Conservation (phyloP, 805 yeast species). For the Komagataella phaffii region DNA sequence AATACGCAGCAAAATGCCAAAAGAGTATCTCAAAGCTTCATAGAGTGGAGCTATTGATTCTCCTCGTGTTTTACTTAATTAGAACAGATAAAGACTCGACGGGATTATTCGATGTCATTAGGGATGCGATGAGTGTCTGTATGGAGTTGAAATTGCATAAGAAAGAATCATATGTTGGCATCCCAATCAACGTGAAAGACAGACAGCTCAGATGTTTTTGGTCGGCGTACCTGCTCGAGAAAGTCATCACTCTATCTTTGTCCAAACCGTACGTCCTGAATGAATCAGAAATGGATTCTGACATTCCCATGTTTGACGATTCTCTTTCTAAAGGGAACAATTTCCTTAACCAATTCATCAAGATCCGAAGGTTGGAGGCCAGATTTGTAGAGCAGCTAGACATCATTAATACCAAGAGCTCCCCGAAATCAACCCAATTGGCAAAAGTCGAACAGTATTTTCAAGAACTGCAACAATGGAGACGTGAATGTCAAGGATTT, state of each 20-base stretch:
- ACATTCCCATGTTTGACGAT: conserved; percentile 36
- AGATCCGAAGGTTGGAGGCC: conserved; percentile 45
- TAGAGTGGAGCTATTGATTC: conserved; percentile 36
- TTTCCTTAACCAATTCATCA: conserved; percentile 44
- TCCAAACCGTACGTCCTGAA: conserved; percentile 42
- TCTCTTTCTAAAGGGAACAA: conserved; percentile 24
- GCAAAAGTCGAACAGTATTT: conserved; percentile 38
- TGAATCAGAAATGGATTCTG: conserved; percentile 33
- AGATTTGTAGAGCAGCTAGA: conserved; percentile 37
- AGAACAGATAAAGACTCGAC: conserved; percentile 50
- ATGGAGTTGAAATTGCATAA: conserved; percentile 22
- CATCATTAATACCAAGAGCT: background rate
- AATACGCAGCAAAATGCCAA: conserved; percentile 35
- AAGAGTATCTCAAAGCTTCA: conserved; percentile 24
- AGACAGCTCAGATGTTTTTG: conserved; percentile 43
- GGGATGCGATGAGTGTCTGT: conserved; percentile 37
- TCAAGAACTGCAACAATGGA: conserved; percentile 44
- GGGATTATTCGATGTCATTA: conserved; percentile 36
- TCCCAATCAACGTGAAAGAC: conserved; percentile 14
- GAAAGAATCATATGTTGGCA: conserved; percentile 18
- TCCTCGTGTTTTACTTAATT: conserved; percentile 40
- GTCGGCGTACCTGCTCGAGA: conserved; percentile 50
- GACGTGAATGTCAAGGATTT: conserved; percentile 35
- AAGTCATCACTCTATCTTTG: conserved; percentile 48
- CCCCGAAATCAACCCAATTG: conserved; percentile 18